Conservation (phyloP, 306 rosid species). For the Datisca glomerata region DNA sequence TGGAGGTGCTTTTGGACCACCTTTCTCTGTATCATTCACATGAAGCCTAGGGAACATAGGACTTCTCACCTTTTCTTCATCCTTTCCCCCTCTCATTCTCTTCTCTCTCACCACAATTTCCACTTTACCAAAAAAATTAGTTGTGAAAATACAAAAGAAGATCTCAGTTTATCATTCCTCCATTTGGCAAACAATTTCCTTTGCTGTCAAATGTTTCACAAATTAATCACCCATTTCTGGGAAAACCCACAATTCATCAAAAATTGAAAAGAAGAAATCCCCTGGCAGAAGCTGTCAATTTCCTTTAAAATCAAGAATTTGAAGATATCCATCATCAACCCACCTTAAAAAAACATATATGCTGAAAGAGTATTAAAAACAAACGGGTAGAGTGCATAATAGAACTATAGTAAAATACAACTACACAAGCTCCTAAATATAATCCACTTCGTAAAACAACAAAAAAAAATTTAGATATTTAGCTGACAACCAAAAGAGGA, state of each 20-base stretch:
- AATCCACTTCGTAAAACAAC: slow-evolving; percentile 20
- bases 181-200: too few species aligned
- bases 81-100: slow-evolving; percentile 32
- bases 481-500: neutral
- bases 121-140: too few species aligned
- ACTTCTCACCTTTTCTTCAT: slow-evolving; percentile 26
- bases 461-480: neutral
- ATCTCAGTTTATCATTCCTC: too few species aligned
- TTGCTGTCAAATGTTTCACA: too few species aligned
- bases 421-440: slow-evolving; percentile 9
- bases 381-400: slow-evolving; percentile 14
- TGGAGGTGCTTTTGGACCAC: slow-evolving; percentile 71
- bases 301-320: too few species aligned
- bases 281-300: slow-evolving; percentile 7
- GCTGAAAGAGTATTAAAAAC: slow-evolving; percentile 11
- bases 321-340: slow-evolving; percentile 18
- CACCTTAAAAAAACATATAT: slow-evolving; percentile 22
- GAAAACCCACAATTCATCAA: slow-evolving; percentile 1
- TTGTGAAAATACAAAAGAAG: too few species aligned
- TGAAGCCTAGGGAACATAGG: slow-evolving; percentile 74
- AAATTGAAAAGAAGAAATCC: neutral
- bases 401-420: neutral
- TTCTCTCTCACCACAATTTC: too few species aligned
- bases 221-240: too few species aligned
- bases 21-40: slow-evolving; percentile 57